phyloP scores from a whole-genome alignment of 2,329 filamentous ascomycete species.

The Fusarium virguliforme region DNA sequence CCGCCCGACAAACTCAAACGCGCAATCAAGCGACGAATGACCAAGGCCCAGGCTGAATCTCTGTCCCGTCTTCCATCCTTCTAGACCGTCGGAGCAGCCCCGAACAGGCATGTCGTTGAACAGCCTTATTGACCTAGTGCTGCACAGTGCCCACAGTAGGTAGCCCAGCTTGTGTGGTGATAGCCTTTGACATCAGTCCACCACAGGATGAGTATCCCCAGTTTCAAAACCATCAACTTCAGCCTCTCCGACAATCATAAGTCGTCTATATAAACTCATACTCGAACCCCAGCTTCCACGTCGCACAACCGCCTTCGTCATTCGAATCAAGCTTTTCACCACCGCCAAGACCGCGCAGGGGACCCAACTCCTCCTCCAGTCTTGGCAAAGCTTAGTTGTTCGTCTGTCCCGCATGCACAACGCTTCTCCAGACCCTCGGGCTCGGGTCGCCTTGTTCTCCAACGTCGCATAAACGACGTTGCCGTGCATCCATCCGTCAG shows the following conservation, averaged over 20 bases:
- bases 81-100: background rate
- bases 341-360: conserved; percentile 47
- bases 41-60: background rate
- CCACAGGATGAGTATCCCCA: background rate
- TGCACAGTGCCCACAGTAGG: too few relatives aligned
- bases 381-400: conserved; percentile 55
- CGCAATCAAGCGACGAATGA: conserved; percentile 7
- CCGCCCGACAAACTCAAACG: conserved; percentile 11
- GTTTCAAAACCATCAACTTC: background rate
- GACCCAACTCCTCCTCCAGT: conserved; percentile 19
- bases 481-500: conserved; percentile 9
- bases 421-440: conserved; percentile 45
- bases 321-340: conserved; percentile 42
- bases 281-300: conserved; percentile 18
- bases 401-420: conserved; percentile 30
- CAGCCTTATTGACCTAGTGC: background rate
- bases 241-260: too few relatives aligned
- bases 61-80: background rate
- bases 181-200: background rate
- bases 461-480: conserved; percentile 18
- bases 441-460: background rate
- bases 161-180: too few relatives aligned
- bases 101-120: conserved; percentile 4
- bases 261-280: too few relatives aligned
- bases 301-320: conserved; percentile 27